Base-by-base conservation (phyloP, 176 grass and related monocot genomes). In the Coix lacrymajobi region DNA sequence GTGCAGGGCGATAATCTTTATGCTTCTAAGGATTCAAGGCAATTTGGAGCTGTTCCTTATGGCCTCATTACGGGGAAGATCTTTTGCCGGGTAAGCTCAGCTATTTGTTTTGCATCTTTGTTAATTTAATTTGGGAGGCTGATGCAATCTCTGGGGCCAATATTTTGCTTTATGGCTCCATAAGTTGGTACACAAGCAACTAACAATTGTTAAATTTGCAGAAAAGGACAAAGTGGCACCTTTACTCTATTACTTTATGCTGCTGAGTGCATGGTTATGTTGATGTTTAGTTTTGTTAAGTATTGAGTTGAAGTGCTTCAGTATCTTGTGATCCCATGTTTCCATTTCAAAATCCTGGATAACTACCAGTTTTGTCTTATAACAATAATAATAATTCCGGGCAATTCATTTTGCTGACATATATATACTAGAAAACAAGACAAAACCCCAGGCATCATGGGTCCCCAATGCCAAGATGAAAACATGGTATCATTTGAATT, bases 1-100 rank as follows among this genome's bases (percentile, higher is more conserved):
- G 87, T 98, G 67, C 92, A 98, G 80, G 96, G 96, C 6, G 96
- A 98, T 64, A 91, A 98, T 86, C 69, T 85, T 57, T 84, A 93
- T 80, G 56, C 38, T 69, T 98, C 96, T 14, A 85, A 57, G 12
- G 96, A 98, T 84, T 98, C 96, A 5, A 93, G 96, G 73, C 39
- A 88, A 8, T 98, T 95, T 39, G 96, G 96, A 36, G 65, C 96
- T 2, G 76, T 93, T 26, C 96, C 96, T 75, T 87, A 84, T 36
- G 92, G 90, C 22, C 92, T 98, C 24, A 81, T 98, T 67, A 78
- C 85, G n/a, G 96, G 96, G 34, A 95, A 62, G 82, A 61, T 91
- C 13, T 86, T 88, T 81, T 93, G 54, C 37, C 85, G 87, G 85
- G 92, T 98, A 84, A 85, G 79, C 33, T 25, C 25, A 46, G 0